Conservation (phyloP, 208 protist genomes). For the Leishmania martiniquensis region DNA sequence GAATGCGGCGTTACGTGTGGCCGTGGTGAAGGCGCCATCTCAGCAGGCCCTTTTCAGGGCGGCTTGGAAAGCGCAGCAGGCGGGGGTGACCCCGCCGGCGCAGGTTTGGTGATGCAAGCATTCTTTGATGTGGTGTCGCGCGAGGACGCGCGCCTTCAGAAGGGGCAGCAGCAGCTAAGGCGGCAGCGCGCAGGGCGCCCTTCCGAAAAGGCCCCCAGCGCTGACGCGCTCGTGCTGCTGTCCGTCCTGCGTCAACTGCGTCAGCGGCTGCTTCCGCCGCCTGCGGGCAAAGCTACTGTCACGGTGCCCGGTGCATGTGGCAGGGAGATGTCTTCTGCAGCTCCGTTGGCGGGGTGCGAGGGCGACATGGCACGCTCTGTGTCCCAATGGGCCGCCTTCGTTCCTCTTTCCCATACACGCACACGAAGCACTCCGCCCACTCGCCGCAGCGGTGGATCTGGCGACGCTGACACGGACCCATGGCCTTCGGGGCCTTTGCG, state of each 20-base stretch:
- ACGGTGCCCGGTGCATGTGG: not conserved
- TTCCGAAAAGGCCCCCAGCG: not conserved
- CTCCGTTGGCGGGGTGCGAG: not conserved
- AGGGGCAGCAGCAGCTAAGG: not conserved
- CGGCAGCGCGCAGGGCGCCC: not conserved
- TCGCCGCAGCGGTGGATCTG: not conserved
- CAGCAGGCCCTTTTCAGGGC: not conserved
- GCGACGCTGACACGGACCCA: too few species aligned
- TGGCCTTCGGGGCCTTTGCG: not conserved
- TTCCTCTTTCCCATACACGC: not conserved
- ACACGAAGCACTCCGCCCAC: not conserved
- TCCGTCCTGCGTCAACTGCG: slow-evolving; percentile 13
- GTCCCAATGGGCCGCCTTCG: not conserved
- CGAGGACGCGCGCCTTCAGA: slow-evolving; percentile 21
- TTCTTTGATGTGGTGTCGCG: slow-evolving; percentile 16
- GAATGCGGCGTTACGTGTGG: not conserved
- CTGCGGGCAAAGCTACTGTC: not conserved
- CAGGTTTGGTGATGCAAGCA: slow-evolving; percentile 13
- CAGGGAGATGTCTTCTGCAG: not conserved
- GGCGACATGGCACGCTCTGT: not conserved
- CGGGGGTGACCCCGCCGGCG: not conserved
- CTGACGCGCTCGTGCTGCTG: slow-evolving; percentile 1
- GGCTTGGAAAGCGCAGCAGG: not conserved
- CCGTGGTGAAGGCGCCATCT: not conserved
- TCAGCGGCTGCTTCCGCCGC: not conserved